phyloP scores from a whole-genome alignment of 2,329 filamentous ascomycete genomes.

The Furcasterigmium sp. region DNA sequence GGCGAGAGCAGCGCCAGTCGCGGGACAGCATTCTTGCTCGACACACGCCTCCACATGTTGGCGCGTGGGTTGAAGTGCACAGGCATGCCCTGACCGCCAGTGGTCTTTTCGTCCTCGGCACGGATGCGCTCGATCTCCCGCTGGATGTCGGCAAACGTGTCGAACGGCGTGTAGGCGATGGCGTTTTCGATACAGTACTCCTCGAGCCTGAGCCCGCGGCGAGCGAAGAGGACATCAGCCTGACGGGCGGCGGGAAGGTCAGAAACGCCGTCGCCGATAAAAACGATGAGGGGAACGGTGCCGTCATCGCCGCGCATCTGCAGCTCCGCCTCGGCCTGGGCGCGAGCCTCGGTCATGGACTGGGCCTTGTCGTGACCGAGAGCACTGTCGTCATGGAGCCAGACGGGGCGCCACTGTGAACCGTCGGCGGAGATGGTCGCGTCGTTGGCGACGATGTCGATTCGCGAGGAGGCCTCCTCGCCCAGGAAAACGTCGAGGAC shows the following conservation, averaged over 20 bases:
- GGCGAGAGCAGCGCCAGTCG: constrained; percentile 29
- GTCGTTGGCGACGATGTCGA: constrained; percentile 66
- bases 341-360: constrained; percentile 57
- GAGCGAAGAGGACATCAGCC: constrained; percentile 63
- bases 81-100: constrained; percentile 53
- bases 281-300: constrained; percentile 60
- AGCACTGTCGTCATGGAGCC: constrained; percentile 56
- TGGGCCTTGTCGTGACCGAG: constrained; percentile 64
- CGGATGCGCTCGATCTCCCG: constrained; percentile 52
- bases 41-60: constrained; percentile 61
- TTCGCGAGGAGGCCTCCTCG: constrained; percentile 50
- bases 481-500: constrained; percentile 63
- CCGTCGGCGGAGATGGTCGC: constrained; percentile 54
- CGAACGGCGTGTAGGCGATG: constrained; percentile 56
- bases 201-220: constrained; percentile 58
- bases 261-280: constrained; percentile 65
- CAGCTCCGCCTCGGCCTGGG: constrained; percentile 27
- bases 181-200: constrained; percentile 60
- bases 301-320: constrained; percentile 51
- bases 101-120: constrained; percentile 55
- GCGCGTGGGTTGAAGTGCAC: constrained; percentile 61
- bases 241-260: constrained; percentile 61
- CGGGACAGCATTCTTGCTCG: constrained; percentile 49
- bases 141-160: constrained; percentile 63
- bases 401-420: constrained; percentile 58